phyloP scores from a whole-genome alignment of 1,284 basidiomycete genomes.

The Volvariella volvacea region DNA sequence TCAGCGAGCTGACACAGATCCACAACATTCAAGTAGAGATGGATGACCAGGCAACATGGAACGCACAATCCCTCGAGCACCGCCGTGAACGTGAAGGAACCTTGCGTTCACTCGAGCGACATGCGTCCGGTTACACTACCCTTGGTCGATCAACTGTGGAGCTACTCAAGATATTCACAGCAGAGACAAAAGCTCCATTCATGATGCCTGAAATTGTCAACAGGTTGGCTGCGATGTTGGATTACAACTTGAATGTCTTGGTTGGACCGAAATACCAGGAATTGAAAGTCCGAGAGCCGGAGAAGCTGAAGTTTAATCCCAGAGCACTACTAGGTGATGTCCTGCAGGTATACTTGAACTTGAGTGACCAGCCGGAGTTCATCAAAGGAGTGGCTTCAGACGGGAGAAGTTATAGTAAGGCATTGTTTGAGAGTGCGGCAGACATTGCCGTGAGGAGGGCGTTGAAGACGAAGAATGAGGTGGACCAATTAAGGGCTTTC shows the following conservation, averaged over 20 bases:
- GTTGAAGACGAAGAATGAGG: slow-evolving; percentile 79
- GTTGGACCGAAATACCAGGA: slow-evolving; percentile 84
- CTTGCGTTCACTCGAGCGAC: slow-evolving; percentile 74
- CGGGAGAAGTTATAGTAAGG: slow-evolving; percentile 85
- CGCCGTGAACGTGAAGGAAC: slow-evolving; percentile 81
- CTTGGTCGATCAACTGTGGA: slow-evolving; percentile 86
- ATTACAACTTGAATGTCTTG: slow-evolving; percentile 89
- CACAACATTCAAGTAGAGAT: slow-evolving; percentile 83
- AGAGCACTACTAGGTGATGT: slow-evolving; percentile 81
- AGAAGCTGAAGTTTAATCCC: slow-evolving; percentile 89
- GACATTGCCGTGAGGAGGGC: slow-evolving; percentile 58
- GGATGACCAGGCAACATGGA: slow-evolving; percentile 69
- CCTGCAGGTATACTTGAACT: slow-evolving; percentile 87
- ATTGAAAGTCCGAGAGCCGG: slow-evolving; percentile 81
- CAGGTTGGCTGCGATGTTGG: slow-evolving; percentile 92
- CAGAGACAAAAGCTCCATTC: slow-evolving; percentile 88
- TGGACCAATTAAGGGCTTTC: slow-evolving; percentile 69
- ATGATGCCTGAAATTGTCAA: slow-evolving; percentile 97
- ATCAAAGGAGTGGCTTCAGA: slow-evolving; percentile 88
- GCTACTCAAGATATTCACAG: slow-evolving; percentile 88
- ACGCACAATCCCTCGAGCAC: slow-evolving; percentile 59
- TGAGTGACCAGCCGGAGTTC: slow-evolving; percentile 78
- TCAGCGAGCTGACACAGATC: slow-evolving; percentile 86
- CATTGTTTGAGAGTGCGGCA: slow-evolving; percentile 80
- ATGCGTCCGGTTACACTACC: slow-evolving; percentile 81